Conservation (phyloP, 306 rosid species). For the Prunus dulcis region DNA sequence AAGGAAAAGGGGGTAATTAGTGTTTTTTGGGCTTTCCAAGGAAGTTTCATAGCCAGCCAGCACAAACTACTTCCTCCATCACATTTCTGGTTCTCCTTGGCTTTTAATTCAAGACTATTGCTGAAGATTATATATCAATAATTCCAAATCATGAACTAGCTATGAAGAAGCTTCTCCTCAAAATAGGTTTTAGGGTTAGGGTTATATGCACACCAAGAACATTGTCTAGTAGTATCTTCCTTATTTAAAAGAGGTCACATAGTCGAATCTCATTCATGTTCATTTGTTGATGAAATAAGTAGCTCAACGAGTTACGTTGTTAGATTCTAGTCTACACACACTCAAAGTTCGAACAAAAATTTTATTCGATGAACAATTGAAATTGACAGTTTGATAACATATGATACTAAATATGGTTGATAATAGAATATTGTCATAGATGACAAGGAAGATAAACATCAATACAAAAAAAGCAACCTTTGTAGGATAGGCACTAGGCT, state of each 20-base stretch:
- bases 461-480: background rate
- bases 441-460: background rate
- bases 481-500: background rate
- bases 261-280: too few species aligned
- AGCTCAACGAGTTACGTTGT: background rate
- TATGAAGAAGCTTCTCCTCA: constrained; percentile 34
- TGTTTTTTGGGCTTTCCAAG: constrained; percentile 53
- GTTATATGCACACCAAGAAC: background rate
- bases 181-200: background rate
- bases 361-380: background rate
- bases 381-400: background rate
- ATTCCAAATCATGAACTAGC: constrained; percentile 38
- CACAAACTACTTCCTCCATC: constrained; percentile 37
- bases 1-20: constrained; percentile 73
- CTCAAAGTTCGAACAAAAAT: background rate
- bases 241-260: too few species aligned
- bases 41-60: constrained; percentile 42
- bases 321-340: background rate
- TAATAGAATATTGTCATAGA: too few species aligned
- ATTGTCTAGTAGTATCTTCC: too few species aligned
- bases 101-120: constrained; percentile 71
- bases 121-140: constrained; percentile 45
- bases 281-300: too few species aligned
- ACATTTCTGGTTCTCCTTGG: constrained; percentile 48
- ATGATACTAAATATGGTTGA: background rate